These are phyloP conservation scores for Spergularia bocconei DNA, from an alignment of 148 eudicot genomes.

Conservation along the genomic window DNA sequence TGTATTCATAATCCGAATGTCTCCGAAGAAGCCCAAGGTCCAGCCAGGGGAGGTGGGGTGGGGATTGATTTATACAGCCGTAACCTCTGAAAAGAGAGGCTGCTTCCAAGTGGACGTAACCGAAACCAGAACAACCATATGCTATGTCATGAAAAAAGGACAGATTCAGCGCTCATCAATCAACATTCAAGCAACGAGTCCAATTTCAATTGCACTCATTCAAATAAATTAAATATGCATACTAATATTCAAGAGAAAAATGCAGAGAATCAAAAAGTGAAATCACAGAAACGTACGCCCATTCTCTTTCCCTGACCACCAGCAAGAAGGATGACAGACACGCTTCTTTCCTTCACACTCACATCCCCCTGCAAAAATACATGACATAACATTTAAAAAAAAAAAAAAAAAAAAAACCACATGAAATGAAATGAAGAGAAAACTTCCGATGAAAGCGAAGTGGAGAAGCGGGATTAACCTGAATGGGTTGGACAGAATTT, in stretches of 20 bases:
- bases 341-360: constrained; percentile 69
- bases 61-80: no score
- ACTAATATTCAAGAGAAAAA: not conserved
- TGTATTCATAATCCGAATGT: not conserved
- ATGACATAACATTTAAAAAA: not conserved
- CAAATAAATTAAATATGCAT: not conserved
- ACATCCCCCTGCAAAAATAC: constrained; percentile 40
- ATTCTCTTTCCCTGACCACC: constrained; percentile 93
- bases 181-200: not conserved
- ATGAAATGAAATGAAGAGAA: not conserved
- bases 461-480: constrained; percentile 14
- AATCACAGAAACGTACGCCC: constrained; percentile 58
- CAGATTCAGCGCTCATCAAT: no score
- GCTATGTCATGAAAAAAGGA: no score
- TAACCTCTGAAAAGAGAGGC: no score
- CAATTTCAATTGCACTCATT: not conserved
- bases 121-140: no score
- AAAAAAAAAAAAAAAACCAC: not conserved
- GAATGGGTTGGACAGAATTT: constrained; percentile 1
- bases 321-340: constrained; percentile 86
- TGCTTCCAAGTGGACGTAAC: no score
- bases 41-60: no score
- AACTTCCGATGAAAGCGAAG: not conserved
- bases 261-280: not conserved
- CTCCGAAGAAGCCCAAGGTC: not conserved